These are phyloP conservation scores for Phlebiopsis flavidoalba DNA, from an alignment of 768 basidiomycete genomes.

Conservation along the genomic window DNA sequence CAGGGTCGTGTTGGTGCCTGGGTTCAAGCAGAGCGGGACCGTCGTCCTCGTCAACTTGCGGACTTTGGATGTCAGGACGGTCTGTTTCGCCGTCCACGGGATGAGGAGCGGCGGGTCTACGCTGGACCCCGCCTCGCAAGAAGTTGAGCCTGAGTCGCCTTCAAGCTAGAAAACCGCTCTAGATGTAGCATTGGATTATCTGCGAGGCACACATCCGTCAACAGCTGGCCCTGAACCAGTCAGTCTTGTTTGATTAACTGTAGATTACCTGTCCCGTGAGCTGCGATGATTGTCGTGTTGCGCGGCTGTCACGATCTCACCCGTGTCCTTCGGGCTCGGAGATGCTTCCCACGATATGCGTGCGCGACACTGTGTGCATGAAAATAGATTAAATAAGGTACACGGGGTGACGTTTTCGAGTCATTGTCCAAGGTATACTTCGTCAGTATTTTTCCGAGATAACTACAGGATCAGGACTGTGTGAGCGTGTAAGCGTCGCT, in stretches of 20 bases:
- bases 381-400: not conserved
- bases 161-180: not conserved
- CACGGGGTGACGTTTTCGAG: not conserved
- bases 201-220: not conserved
- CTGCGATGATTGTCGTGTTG: not conserved
- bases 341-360: too few species aligned
- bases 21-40: conserved; percentile 71
- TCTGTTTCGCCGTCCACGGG: conserved; percentile 47
- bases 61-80: conserved; percentile 63
- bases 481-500: conserved; percentile 7
- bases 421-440: not conserved
- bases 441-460: conserved; percentile 63
- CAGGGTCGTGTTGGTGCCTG: conserved; percentile 77
- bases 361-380: not conserved
- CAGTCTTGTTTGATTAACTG: not conserved
- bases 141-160: not conserved
- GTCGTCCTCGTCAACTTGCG: conserved; percentile 77
- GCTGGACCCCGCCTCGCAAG: not conserved
- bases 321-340: not conserved
- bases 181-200: not conserved
- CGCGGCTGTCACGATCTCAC: not conserved
- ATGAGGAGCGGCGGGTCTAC: conserved; percentile 20
- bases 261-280: not conserved
- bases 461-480: conserved; percentile 39
- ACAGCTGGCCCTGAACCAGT: not conserved